Base-by-base conservation (phyloP, 2,329 filamentous ascomycete genomes). In the Coccinonectria pachysandricola region DNA sequence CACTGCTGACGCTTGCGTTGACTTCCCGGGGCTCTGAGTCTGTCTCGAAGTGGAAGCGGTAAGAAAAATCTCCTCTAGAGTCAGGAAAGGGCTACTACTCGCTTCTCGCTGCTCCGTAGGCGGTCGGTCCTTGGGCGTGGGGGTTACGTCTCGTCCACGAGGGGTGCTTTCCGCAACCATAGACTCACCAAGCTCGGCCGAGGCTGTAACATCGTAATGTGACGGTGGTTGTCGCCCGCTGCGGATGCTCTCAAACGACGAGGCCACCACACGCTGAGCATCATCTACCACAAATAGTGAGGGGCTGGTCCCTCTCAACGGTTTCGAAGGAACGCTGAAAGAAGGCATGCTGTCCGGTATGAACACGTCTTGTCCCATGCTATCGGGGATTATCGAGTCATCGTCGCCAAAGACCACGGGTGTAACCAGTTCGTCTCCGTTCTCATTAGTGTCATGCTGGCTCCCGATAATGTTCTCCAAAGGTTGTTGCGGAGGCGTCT, bases 161-260 rank as follows among this genome's bases (percentile, higher is more conserved):
- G 32, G 34, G 6, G 40, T 21, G 5, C 40, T 44, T 12, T 45
- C 48, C 6, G 36, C 37, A 10, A 46, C 39, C 2, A 45, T 21
- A 3, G 37, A 44, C 7, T 45, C 37, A 12, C 32, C 33, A 23
- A 42, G 17, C 17, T 45, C 40, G 1, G 50, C 38, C 1, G 52
- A 47, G 4, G 54, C 43, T 11, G 37, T 33, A 19, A 53, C 52
- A 19, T 50, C 43, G 18, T 57, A 54, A 8, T 54, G 45, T 5
- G 56, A 59, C 30, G 68, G 63, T 4, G 60, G 59, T 31, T 72
- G 69, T 9, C 64, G 58, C 13, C 66, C 68, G 40, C 60, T 70
- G 32, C 23, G 54, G 37, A 56, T 45, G 38, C 59, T 70, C 32
- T 53, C 55, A 7, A 45, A 45, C 15, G 44, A 45, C 5, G 38